A percentile compares a stretch with the other conserved stretches of the same genome.
Evolutionary conservation across 2,329 filamentous ascomycete genomes (phyloP).

Genomic region (Penicillium sp.): DNA sequence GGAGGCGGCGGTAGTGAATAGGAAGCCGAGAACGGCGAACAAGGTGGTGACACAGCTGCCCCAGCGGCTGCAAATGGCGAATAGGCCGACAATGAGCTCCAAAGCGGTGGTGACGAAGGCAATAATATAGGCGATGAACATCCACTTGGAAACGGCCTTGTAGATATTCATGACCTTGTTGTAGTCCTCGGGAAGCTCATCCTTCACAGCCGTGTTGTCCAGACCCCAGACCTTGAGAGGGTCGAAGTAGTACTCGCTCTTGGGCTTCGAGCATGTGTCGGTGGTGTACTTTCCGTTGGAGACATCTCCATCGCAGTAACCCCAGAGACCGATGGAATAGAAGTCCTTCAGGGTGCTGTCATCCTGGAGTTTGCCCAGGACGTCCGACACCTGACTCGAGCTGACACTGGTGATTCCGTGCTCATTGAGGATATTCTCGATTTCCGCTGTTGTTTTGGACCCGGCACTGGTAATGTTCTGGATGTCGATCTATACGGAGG

Average conservation of each 20-base stretch:
- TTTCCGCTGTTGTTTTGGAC: slow-evolving; percentile 29
- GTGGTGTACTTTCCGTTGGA: slow-evolving; percentile 51
- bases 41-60: slow-evolving; percentile 79
- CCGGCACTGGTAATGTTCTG: slow-evolving; percentile 53
- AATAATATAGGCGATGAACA: slow-evolving; percentile 73
- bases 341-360: slow-evolving; percentile 62
- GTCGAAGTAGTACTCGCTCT: slow-evolving; percentile 72
- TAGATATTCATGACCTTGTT: slow-evolving; percentile 66
- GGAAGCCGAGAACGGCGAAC: slow-evolving; percentile 54
- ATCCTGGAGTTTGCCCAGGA: slow-evolving; percentile 35
- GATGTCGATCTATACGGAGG: slow-evolving; percentile 49
- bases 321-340: slow-evolving; percentile 81
- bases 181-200: slow-evolving; percentile 64
- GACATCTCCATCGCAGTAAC: slow-evolving; percentile 67
- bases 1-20: slow-evolving; percentile 62
- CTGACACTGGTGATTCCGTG: slow-evolving; percentile 32
- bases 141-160: slow-evolving; percentile 69
- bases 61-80: slow-evolving; percentile 75
- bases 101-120: slow-evolving; percentile 64
- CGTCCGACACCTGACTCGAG: slow-evolving; percentile 36
- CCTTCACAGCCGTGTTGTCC: slow-evolving; percentile 50
- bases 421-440: slow-evolving; percentile 31
- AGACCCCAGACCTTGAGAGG: slow-evolving; percentile 63
- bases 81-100: slow-evolving; percentile 72
- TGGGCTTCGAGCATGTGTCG: slow-evolving; percentile 62